Evolutionary conservation across 345 rosid genomes (phyloP).

Genomic region (Rhodamnia argentea): DNA sequence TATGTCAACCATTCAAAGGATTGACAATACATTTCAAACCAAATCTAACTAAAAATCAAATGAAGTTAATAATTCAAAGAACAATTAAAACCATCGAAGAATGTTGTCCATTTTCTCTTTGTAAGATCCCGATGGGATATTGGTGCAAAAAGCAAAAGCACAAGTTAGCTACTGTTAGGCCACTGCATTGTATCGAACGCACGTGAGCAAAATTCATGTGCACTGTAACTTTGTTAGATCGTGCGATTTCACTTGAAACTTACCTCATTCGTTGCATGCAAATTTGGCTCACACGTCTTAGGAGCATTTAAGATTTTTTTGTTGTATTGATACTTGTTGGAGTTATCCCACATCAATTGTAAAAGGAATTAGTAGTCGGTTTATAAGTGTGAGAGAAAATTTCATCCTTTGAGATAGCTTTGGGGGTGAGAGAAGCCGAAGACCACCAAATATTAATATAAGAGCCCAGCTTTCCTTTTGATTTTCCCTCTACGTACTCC

Average conservation of each 20-base stretch:
- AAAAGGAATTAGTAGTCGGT: too few species aligned
- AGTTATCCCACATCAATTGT: too few species aligned
- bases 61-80: background rate
- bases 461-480: too few species aligned
- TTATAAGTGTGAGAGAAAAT: too few species aligned
- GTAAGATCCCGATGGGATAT: background rate
- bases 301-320: too few species aligned
- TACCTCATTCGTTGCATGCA: background rate
- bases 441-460: too few species aligned
- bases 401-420: too few species aligned
- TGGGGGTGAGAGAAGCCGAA: rapidly evolving
- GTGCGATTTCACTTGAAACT: background rate
- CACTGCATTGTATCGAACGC: background rate
- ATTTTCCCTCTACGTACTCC: too few species aligned
- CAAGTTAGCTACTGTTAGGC: background rate
- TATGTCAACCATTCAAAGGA: background rate
- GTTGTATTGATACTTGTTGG: too few species aligned
- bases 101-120: background rate
- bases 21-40: background rate
- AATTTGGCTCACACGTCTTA: background rate
- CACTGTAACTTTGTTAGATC: rapidly evolving
- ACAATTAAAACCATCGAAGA: background rate
- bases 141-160: background rate
- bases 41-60: background rate
- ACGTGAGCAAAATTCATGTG: background rate